phyloP scores from a whole-genome alignment of 257 asterid genomes.

The Rubia yunnanensis region DNA sequence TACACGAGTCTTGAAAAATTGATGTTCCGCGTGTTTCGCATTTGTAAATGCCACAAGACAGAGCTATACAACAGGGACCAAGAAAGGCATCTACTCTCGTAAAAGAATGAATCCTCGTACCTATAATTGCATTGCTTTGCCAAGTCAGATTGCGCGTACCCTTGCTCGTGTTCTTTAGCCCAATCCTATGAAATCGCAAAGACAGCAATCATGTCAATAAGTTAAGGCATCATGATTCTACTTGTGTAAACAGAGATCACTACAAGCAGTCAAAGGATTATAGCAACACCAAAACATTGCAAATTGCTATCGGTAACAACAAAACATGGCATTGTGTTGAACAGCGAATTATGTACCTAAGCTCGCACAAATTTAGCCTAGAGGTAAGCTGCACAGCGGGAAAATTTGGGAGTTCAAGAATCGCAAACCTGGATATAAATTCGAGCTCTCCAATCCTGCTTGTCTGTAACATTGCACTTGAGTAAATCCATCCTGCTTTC shows the following conservation, averaged over 20 bases:
- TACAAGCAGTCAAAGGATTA: too few relatives aligned
- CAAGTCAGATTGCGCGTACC: constrained; percentile 64
- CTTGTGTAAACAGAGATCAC: too few relatives aligned
- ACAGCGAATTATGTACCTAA: neutral
- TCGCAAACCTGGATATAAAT: constrained; percentile 52
- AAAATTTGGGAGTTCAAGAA: neutral
- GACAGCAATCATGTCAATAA: neutral
- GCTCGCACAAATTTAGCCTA: too few relatives aligned
- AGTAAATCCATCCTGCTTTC: constrained; percentile 58
- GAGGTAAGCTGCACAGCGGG: too few relatives aligned
- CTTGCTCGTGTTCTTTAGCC: constrained; percentile 46
- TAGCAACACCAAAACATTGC: too few relatives aligned
- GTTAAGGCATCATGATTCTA: neutral
- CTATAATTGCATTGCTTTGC: constrained; percentile 77
- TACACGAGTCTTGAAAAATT: neutral
- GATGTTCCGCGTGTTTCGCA: too few relatives aligned
- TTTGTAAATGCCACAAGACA: neutral
- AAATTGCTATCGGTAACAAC: too few relatives aligned
- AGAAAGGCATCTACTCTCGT: neutral
- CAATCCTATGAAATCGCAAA: constrained; percentile 35
- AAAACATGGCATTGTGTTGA: neutral
- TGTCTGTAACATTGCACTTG: constrained; percentile 63
- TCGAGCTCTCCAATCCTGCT: constrained; percentile 81
- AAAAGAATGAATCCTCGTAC: constrained; percentile 16
- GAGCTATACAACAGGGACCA: neutral